Evolutionary conservation across 306 rosid genomes (phyloP).

Genomic region (Leucaena leucocephala): DNA sequence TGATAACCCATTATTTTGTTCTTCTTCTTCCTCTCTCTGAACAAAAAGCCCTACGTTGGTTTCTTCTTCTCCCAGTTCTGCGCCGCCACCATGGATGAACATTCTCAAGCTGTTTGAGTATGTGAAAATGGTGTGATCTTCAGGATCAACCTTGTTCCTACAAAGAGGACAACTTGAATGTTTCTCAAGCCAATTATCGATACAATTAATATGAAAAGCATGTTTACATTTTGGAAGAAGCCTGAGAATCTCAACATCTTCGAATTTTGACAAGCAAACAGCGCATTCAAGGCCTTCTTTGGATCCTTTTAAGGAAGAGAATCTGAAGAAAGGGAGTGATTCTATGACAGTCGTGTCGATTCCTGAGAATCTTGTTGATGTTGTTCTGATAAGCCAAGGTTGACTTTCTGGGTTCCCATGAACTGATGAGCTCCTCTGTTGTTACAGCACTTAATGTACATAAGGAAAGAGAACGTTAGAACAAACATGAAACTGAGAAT

Average conservation of each 20-base stretch:
- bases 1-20: conserved; percentile 51
- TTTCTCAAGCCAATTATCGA: conserved; percentile 88
- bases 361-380: conserved; percentile 76
- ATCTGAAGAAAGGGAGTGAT: conserved; percentile 92
- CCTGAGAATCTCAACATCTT: conserved; percentile 78
- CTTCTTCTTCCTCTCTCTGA: conserved; percentile 79
- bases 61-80: conserved; percentile 34
- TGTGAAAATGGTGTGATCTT: conserved; percentile 58
- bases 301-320: conserved; percentile 83
- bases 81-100: conserved; percentile 31
- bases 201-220: conserved; percentile 88
- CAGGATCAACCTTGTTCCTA: conserved; percentile 65
- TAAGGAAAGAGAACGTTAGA: conserved; percentile 65
- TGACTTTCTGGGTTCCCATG: conserved; percentile 34
- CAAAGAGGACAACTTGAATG: conserved; percentile 97
- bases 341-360: conserved; percentile 82
- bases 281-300: conserved; percentile 88
- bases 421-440: conserved; percentile 26
- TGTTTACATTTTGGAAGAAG: conserved; percentile 88
- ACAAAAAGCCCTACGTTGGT: conserved; percentile 78
- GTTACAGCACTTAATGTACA: conserved; percentile 61
- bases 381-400: conserved; percentile 46
- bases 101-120: conserved; percentile 72
- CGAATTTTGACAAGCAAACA: conserved; percentile 82
- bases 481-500: conserved; percentile 58